phyloP scores from a whole-genome alignment of 129 eudicot species.

The Cynara cardunculus region DNA sequence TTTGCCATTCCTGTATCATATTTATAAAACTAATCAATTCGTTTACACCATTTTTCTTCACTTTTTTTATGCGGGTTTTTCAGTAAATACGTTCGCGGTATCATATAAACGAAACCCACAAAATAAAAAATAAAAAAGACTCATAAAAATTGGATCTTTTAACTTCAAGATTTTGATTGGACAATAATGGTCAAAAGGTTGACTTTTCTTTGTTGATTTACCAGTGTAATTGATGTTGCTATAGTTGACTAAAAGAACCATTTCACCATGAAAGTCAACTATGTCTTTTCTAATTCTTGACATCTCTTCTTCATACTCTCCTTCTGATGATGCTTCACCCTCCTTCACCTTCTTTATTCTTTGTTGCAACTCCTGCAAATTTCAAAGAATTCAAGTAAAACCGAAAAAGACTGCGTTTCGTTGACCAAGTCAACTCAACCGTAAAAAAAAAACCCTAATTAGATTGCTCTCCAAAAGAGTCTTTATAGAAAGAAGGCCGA shows the following conservation, averaged over 20 bases:
- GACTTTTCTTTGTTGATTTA: constrained; percentile 24
- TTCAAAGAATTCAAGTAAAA: not conserved
- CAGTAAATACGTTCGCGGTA: not conserved
- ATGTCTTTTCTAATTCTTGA: constrained; percentile 65
- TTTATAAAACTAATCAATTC: not conserved
- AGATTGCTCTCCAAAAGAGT: not conserved
- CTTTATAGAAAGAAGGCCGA: not conserved
- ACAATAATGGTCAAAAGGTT: constrained; percentile 6
- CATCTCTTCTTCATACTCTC: constrained; percentile 55
- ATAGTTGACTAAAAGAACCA: constrained; percentile 86
- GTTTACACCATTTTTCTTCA: not conserved
- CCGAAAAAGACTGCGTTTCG: not conserved
- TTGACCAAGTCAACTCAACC: constrained; percentile 10
- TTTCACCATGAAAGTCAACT: constrained; percentile 93
- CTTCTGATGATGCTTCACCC: constrained; percentile 40
- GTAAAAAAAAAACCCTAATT: not conserved
- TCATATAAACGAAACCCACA: not conserved
- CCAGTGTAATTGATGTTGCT: constrained; percentile 90
- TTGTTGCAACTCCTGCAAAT: constrained; percentile 69
- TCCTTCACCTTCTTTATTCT: constrained; percentile 59
- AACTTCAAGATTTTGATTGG: not conserved
- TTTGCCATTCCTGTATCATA: constrained; percentile 65
- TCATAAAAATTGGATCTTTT: not conserved
- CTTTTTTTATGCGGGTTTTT: not conserved
- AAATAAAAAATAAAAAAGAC: not conserved